Percentiles rank a stretch among this genome's conserved stretches.
These are phyloP conservation scores for Triglochin maritima DNA, from an alignment of 106 monocot genomes.

Conservation along the genomic window DNA sequence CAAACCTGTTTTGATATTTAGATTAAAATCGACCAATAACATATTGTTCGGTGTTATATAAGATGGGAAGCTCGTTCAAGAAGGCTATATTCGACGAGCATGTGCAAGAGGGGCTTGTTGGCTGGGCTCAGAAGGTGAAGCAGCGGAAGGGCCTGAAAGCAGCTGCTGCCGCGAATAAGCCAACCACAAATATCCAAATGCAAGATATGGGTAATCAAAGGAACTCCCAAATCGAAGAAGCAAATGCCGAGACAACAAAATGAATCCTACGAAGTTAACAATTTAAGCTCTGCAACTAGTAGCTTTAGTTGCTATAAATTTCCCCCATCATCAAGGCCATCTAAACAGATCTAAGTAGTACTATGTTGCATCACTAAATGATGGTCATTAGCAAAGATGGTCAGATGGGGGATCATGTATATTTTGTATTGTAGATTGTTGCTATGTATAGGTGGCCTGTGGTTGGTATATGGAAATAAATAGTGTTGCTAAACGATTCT, in stretches of 20 bases:
- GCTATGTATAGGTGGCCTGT: too few species aligned
- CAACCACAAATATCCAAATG: neutral
- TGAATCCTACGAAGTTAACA: too few species aligned
- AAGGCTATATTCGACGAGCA: constrained; percentile 31
- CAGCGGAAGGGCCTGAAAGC: constrained; percentile 6
- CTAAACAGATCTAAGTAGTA: too few species aligned
- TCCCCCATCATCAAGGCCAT: too few species aligned
- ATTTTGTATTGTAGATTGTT: too few species aligned
- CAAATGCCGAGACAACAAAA: neutral
- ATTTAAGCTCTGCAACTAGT: too few species aligned
- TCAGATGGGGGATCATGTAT: too few species aligned
- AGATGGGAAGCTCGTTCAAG: constrained; percentile 36
- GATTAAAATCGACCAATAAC: neutral
- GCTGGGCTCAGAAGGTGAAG: constrained; percentile 19
- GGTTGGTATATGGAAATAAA: too few species aligned
- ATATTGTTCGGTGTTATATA: neutral
- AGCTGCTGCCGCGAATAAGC: neutral
- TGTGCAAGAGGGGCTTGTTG: constrained; percentile 22
- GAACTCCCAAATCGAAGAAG: constrained; percentile 3
- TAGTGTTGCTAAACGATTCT: too few species aligned
- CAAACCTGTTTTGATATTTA: neutral
- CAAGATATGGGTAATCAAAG: neutral
- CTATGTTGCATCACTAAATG: too few species aligned
- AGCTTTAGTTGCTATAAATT: too few species aligned
- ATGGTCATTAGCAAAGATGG: too few species aligned